These are phyloP conservation scores for Phaffomyces antillensis DNA, from an alignment of 805 yeast genomes.

Conservation along the genomic window DNA sequence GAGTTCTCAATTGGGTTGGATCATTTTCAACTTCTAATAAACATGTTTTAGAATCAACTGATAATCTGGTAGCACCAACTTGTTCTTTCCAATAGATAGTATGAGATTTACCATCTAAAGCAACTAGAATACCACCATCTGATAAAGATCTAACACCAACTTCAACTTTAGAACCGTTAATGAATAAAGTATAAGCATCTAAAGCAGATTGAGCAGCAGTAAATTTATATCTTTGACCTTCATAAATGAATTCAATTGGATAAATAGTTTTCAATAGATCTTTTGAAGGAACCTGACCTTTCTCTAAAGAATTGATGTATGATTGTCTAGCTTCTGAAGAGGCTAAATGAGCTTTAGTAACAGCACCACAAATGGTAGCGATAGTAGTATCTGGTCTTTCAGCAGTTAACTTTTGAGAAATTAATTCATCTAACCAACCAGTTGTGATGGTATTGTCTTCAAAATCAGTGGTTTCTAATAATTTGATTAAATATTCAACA, in stretches of 20 bases:
- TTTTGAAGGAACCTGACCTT: constrained; percentile 91
- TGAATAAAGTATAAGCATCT: constrained; percentile 80
- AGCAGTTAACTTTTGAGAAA: constrained; percentile 87
- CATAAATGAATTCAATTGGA: constrained; percentile 93
- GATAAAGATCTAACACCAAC: constrained; percentile 84
- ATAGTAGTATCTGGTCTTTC: constrained; percentile 90
- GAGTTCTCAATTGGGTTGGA: constrained; percentile 97
- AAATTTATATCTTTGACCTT: constrained; percentile 86
- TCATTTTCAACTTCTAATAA: constrained; percentile 91
- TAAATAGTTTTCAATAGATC: constrained; percentile 76
- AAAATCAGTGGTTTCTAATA: constrained; percentile 93
- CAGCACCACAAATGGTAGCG: constrained; percentile 97
- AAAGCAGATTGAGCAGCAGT: constrained; percentile 90
- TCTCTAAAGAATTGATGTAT: constrained; percentile 73
- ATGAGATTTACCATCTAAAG: constrained; percentile 89
- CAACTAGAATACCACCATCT: constrained; percentile 88
- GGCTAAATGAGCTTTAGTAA: constrained; percentile 84
- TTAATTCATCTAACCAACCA: constrained; percentile 97
- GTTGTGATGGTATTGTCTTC: constrained; percentile 96
- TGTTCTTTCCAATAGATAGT: constrained; percentile 97
- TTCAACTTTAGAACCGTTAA: constrained; percentile 87
- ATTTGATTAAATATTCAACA: constrained; percentile 91
- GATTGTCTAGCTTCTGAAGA: constrained; percentile 63
- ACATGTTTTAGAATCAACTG: constrained; percentile 94
- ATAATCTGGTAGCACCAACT: constrained; percentile 87